Base-by-base conservation (phyloP, 139 green algal genomes). In the Spirogloea muscicola region DNA sequence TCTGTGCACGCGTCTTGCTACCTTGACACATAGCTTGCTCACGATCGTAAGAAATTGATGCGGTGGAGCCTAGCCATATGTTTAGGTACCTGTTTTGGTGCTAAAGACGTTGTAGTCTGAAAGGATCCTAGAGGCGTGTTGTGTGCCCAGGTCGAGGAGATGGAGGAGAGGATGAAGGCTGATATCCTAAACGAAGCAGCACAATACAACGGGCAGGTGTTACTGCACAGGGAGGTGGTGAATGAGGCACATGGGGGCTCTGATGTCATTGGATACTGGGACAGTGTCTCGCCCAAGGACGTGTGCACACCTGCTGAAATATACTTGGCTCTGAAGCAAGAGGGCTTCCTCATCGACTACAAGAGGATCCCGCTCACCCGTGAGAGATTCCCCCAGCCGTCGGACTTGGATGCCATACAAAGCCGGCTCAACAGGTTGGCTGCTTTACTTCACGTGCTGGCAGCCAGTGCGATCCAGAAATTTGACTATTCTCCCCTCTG, bases 141-240 rank as follows among this genome's bases (percentile, higher is more conserved):
- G n/a, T 51, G 43, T 10, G 10, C 10, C 36, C 55, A 64, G 55
- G 68, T 97, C 49, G 89, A 95, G 78, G 48, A 77, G n/a, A 96
- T 97, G 93, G 93, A 97, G 86, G 76, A 81, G 64, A 85, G 91
- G 0, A 84, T 97, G 41, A 92, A 92, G 84, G 79, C 85, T 31
- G 93, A 97, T 57, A 83, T 97, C 42, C 77, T 96, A 68, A 68
- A 73, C 10, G 93, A 97, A 82, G 90, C 82, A 27, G 33, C 18
- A 0, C 60, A 49, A 42, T 72, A 85, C 57, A 80, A 74, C 60
- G 91, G 91, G 36, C 72, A 78, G 40, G 76, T 96, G 62, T 82
- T 96, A 62, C 84, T 96, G 18, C 88, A 89, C 25, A 78, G 84
- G 0, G 91, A 96, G 87, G 46, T 27, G 16, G 60, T 31, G 33